Percentiles rank a stretch among this genome's conserved stretches.
phyloP scores from a whole-genome alignment of 2,329 filamentous ascomycete species.

The Pseudogymnoascus sp. region DNA sequence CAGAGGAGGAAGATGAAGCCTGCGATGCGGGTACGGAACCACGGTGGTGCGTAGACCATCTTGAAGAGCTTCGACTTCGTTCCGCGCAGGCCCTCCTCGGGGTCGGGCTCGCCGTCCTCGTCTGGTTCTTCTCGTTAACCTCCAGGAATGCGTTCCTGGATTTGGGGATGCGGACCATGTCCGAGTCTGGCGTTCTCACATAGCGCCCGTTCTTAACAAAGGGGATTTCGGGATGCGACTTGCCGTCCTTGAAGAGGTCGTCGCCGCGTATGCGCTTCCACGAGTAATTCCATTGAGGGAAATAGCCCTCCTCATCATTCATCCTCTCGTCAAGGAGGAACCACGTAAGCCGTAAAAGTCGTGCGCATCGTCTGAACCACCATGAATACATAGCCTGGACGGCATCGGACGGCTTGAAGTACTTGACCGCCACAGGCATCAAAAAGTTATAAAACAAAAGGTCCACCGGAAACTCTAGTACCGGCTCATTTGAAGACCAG shows the following conservation, averaged over 20 bases:
- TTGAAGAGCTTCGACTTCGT: constrained; percentile 41
- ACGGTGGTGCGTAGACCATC: constrained; percentile 75
- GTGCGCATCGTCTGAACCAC: constrained; percentile 90
- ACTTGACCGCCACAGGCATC: constrained; percentile 78
- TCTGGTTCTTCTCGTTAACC: constrained; percentile 60
- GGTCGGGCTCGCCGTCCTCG: constrained; percentile 53
- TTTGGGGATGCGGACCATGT: constrained; percentile 90
- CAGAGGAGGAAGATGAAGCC: constrained; percentile 86
- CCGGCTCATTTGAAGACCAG: constrained; percentile 87
- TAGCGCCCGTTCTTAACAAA: constrained; percentile 71
- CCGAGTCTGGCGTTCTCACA: constrained; percentile 87
- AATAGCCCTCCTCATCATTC: constrained; percentile 72
- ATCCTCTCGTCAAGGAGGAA: constrained; percentile 86
- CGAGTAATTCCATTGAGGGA: constrained; percentile 50
- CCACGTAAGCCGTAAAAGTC: constrained; percentile 72
- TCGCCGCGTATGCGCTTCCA: constrained; percentile 32
- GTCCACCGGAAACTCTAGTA: constrained; percentile 90
- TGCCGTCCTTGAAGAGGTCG: constrained; percentile 15
- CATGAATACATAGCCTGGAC: constrained; percentile 83
- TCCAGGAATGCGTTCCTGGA: constrained; percentile 73
- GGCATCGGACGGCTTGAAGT: constrained; percentile 78
- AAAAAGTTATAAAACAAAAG: constrained; percentile 95
- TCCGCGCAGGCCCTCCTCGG: constrained; percentile 51
- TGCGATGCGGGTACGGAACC: constrained; percentile 73
- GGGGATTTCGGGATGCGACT: constrained; percentile 24